These are phyloP conservation scores for Arthrobotrys megalospora DNA, from an alignment of 2,329 filamentous ascomycete species.

Conservation along the genomic window DNA sequence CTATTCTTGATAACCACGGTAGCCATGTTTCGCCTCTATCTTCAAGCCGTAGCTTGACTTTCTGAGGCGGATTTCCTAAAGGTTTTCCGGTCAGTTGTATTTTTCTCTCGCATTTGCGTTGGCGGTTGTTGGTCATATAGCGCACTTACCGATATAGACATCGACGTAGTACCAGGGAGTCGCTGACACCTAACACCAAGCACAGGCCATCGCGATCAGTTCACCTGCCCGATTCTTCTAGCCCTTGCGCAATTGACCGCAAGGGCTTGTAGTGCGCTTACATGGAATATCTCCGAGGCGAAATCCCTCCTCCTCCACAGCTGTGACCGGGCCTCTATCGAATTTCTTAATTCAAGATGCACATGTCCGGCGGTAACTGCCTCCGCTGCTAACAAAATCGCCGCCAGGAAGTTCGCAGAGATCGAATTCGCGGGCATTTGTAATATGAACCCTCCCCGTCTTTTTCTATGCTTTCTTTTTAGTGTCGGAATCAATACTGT, in stretches of 20 bases:
- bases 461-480: neutral
- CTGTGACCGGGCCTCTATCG: conserved; percentile 45
- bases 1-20: conserved; percentile 46
- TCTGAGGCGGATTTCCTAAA: conserved; percentile 44
- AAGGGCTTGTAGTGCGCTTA: conserved; percentile 28
- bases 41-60: conserved; percentile 44
- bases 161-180: conserved; percentile 59
- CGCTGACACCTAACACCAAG: conserved; percentile 28
- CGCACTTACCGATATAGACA: conserved; percentile 43
- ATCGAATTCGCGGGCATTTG: conserved; percentile 28
- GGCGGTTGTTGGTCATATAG: conserved; percentile 9
- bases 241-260: conserved; percentile 41
- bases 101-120: conserved; percentile 17
- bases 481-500: conserved; percentile 7
- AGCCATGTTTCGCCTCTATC: conserved; percentile 49
- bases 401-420: conserved; percentile 36
- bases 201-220: conserved; percentile 25
- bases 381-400: conserved; percentile 38
- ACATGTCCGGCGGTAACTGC: conserved; percentile 49
- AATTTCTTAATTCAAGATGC: conserved; percentile 54
- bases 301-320: conserved; percentile 47
- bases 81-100: neutral
- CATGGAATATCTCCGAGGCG: conserved; percentile 45
- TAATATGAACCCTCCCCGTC: neutral
- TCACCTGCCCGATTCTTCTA: conserved; percentile 32